These are phyloP conservation scores for Ogataea nitratoaversa DNA, from an alignment of 805 yeast species.

Conservation along the genomic window DNA sequence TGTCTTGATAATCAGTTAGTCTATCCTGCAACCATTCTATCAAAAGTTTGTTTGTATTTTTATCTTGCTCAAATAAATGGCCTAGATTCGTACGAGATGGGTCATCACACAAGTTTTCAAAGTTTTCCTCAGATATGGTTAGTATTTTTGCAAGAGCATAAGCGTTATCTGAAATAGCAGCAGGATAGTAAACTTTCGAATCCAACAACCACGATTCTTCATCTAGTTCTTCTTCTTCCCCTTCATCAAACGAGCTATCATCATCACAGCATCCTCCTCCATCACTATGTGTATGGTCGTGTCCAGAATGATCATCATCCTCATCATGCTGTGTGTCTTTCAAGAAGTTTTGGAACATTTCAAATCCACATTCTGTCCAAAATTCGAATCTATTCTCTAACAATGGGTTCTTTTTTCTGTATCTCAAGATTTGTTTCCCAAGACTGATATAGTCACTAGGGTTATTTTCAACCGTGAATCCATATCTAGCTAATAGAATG, in stretches of 20 bases:
- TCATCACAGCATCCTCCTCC: conserved; percentile 6
- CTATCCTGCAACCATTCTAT: conserved; percentile 17
- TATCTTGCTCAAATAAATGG: conserved; percentile 2
- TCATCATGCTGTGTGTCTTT: neutral
- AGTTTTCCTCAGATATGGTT: conserved; percentile 26
- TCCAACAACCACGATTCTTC: conserved; percentile 30
- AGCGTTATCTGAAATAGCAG: conserved; percentile 42
- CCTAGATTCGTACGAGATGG: conserved; percentile 3
- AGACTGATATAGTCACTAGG: conserved; percentile 54
- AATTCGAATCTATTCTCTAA: conserved; percentile 18
- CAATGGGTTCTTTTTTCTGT: conserved; percentile 13
- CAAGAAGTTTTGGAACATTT: conserved; percentile 8
- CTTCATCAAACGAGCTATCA: conserved; percentile 7
- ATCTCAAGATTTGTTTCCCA: conserved; percentile 40
- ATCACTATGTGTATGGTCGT: too few relatives aligned
- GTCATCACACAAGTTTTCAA: conserved; percentile 20
- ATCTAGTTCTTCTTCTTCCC: conserved; percentile 26
- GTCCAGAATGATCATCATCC: too few relatives aligned
- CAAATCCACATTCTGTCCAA: conserved; percentile 25
- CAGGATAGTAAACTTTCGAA: conserved; percentile 40
- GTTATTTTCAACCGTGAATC: conserved; percentile 60
- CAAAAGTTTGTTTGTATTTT: conserved; percentile 11
- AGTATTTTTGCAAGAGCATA: conserved; percentile 38
- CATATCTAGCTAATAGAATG: conserved; percentile 68
- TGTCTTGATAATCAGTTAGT: conserved; percentile 8